Evolutionary conservation across 345 rosid genomes (phyloP), one percentile per base, ranked within the genome.

Genomic region (Camelina hispida): DNA sequence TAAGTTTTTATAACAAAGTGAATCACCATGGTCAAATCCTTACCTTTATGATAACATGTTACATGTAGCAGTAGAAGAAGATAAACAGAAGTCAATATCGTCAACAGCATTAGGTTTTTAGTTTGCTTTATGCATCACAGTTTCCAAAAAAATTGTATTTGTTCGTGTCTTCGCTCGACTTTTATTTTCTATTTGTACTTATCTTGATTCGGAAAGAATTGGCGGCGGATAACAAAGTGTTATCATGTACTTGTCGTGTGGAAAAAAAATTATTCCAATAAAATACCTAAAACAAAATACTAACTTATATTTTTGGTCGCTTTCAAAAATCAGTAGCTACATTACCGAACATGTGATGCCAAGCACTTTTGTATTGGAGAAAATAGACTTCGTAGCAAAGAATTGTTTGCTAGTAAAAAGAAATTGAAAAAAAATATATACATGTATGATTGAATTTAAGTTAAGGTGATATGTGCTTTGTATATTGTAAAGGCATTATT

Each of bases 261-360:
- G 40, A 23, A 59, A 15, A 71, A n/a, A 35, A 16, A 48, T 22
- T 10, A 42, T n/a, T 38, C 44, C 47, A 22, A 4, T 16, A 6
- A 22, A 22, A 2, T 25, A 25, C 28, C 28, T 25, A 25, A 25
- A 25, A 25, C 28, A 25, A 25, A 25, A 25, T 25, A 25, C n/a
- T 37, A 28, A 42, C 15, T 66, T 56, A 15, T 20, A 47, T 46
- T 9, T 46, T 43, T 53, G 64, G 62, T 46, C 63, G 50, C 34
- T 69, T 76, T 76, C 23, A 46, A 76, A 69, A 43, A 25, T 61
- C 20, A 53, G 74, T 68, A 68, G 43, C 50, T 68, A 10, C 8
- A 34, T 14, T 14, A 68, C 69, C 79, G 62, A 69, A 69, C 69
- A 76, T 62, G 69, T 50, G 79, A 69, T 34, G 50, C 70, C 79